Base-by-base conservation (phyloP, 768 basidiomycete species). In the Rhizopogon rudus region DNA sequence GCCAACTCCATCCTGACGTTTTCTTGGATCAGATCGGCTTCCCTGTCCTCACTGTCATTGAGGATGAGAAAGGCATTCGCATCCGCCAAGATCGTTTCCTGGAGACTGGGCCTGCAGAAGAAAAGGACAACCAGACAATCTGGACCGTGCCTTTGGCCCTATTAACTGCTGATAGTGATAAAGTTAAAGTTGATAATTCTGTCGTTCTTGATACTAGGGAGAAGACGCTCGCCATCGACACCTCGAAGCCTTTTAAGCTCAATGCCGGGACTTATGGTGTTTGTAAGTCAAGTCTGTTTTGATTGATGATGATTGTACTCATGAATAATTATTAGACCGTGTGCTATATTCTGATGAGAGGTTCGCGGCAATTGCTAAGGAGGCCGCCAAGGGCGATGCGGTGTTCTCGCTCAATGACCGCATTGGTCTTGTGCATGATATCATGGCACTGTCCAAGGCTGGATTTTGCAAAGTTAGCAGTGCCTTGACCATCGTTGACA, bases 31-130 rank as follows among this genome's bases (percentile, higher is more conserved):
- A 79, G 80, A 77, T 82, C 55, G 97, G 97, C 14, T 98, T 87
- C 76, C 97, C 97, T 1, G 85, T 98, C 25, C 68, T 98, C 53
- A 88, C 84, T 33, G 91, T 98, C 44, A 87, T 83, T 1, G 94
- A 98, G 71, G 80, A 77, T 12, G 68, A 75, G 1, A 81, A 78
- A 43, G 87, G 87, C 9, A 84, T 99, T 62, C 79, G 76, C 54
- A 78, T 98, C 52, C 83, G 85, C 35, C 97, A 98, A 72, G 91
- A 97, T 67, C 81, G 97, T 17, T 98, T 97, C 80, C 75, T 98
- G 45, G 88, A 91, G 65, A 89, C 87, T 0, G 95, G 93, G 0
- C 80, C 79, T 57, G 84, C 83, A 8, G 82, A 86, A 63, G 81
- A 82, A 9, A 82, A 91, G 66, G 91, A 97, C 56, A 93, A 97